Evolutionary conservation across 345 rosid species (phyloP), one percentile per base, ranked within the genome.

Genomic region (Eucalyptus pauciflora): DNA sequence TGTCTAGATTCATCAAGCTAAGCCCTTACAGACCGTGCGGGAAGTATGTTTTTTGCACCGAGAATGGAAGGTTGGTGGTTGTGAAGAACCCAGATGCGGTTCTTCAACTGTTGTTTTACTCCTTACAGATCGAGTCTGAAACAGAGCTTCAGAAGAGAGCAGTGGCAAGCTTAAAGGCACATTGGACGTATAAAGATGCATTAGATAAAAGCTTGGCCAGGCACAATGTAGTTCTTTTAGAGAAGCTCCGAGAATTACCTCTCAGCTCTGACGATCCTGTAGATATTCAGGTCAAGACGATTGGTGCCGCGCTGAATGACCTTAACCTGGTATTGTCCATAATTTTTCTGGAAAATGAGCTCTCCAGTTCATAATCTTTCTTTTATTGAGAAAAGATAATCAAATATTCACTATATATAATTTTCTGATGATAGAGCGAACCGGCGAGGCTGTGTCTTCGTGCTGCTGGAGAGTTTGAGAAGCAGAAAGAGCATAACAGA

Each of bases 11-110:
- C 86, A 62, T 96, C 58, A 93, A 93, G 87, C 91, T 93, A n/a
- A 95, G 98, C 92, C 99, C 99, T 90, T 96, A 95, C 56, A 91
- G 94, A 81, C 99, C 99, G 7, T 92, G 91, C 33, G 99, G 99
- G 50, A 96, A 94, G 27, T 96, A 91, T 87, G 91, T 97, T 67
- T 95, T 97, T 91, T 93, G 91, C 91, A 64, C 95, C 10, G 95
- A 92, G 79, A 88, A 90, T 54, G 90, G 89, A 41, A 93, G 92
- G 86, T 90, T 92, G 93, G 89, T 96, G 29, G 90, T 91, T 5
- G 88, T 94, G 90, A 93, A 83, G 90, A 96, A 97, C 91, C 92
- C 98, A 8, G 98, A 95, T 88, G 97, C 97, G 49, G 88, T 95
- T 90, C 94, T 96, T 87, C 99, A 97, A 89, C 86, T 96, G 7